These are phyloP conservation scores for Herpetospermum pedunculosum DNA, from an alignment of 306 rosid genomes.

Conservation along the genomic window DNA sequence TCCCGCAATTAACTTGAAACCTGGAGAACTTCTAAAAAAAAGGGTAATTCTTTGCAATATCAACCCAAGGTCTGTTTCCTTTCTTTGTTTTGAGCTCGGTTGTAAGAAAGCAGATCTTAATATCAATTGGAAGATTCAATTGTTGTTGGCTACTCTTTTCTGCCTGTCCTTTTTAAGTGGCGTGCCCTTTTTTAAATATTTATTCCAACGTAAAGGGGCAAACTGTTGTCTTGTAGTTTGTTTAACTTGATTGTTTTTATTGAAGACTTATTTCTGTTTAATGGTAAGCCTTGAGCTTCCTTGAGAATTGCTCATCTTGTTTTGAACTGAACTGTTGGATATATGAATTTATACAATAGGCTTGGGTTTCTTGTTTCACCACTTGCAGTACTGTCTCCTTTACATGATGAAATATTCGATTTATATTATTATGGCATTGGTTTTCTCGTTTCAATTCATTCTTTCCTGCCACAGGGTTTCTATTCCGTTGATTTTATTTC, in stretches of 20 bases:
- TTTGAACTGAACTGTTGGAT: neutral
- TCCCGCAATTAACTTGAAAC: too few species aligned
- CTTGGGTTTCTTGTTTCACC: neutral
- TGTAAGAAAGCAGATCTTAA: too few species aligned
- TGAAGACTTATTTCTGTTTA: neutral
- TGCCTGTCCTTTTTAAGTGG: neutral
- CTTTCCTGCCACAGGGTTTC: constrained; percentile 49
- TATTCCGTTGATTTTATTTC: constrained; percentile 71
- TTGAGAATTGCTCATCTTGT: neutral
- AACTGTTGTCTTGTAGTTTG: neutral
- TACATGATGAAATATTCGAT: neutral
- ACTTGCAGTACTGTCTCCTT: constrained; percentile 9
- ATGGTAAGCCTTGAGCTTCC: neutral
- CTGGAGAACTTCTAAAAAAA: too few species aligned
- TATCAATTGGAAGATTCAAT: neutral
- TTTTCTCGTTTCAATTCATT: constrained; percentile 5
- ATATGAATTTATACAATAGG: neutral
- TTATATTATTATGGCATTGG: neutral
- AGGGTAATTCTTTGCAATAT: too few species aligned
- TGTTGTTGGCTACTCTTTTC: neutral
- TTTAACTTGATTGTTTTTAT: neutral
- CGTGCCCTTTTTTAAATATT: neutral
- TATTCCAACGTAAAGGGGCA: neutral
- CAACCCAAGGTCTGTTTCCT: too few species aligned
- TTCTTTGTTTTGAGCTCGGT: too few species aligned